Evolutionary conservation across 2,329 filamentous ascomycete species (phyloP), one percentile per base, ranked within the genome.

Genomic region (Venturia nashicola): DNA sequence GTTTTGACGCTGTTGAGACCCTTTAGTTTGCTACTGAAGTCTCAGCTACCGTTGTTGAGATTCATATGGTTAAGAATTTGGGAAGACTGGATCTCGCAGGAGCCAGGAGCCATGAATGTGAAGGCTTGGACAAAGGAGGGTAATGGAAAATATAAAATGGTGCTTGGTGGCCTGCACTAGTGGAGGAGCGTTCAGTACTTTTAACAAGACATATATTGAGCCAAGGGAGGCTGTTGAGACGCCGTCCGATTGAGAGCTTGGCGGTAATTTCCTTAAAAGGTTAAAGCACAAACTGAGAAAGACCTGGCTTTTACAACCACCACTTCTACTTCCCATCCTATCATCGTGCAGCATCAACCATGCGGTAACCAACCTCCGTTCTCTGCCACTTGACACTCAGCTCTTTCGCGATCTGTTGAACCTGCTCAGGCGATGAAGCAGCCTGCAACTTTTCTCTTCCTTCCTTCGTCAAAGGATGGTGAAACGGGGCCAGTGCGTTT

Each of bases 401-500:
- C 32, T 51, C 44, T 43, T 62, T 36, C 11, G 60, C 60, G n/a
- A 62, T 39, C 12, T 62, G 18, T 18, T 54, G 43, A 39, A 48
- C 60, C 23, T 62, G 40, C 6, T 32, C 60, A n/a, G 60, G 40
- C 11, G 42, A 46, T 3, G 42, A 34, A 14, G 40, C 60, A 32
- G 60, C 39, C 14, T 62, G 60, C 20, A 62, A 32, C 43, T 32
- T 62, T 7, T 51, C 60, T n/a, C 60, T 46, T 18, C 60, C 60
- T 32, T 62, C 60, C 43, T 62, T 62, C 23, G 60, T 62, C 8
- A 62, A 39, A 16, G 60, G 60, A 23, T 62, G 60, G 32, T 62
- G 44, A 39, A 62, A 62, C 0, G 42, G 42, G 7, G 60, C 60
- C 32, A 62, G n/a, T 2, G 60, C 11, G 60, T 62, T 62, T 27